Percentiles rank a stretch among this genome's conserved stretches.
These are phyloP conservation scores for Nannochloris sp. DNA, from an alignment of 139 green algal genomes.

Conservation along the genomic window DNA sequence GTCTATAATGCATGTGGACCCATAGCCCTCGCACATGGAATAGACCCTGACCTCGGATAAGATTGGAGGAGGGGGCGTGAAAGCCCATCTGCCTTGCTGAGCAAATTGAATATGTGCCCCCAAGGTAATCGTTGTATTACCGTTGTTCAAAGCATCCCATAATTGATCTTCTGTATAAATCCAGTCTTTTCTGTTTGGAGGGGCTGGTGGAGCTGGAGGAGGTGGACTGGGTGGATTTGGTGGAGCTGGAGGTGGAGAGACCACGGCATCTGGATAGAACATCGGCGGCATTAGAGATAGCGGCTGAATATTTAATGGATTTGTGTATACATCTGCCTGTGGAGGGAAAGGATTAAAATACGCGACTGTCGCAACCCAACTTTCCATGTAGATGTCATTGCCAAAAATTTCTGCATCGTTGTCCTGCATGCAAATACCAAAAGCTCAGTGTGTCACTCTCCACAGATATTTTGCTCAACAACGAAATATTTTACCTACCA, in stretches of 20 bases:
- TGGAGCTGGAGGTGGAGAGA: constrained; percentile 17
- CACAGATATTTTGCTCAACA: neutral
- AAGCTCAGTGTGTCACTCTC: no score
- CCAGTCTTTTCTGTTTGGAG: constrained; percentile 22
- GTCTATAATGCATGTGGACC: constrained; percentile 27
- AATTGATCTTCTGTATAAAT: constrained; percentile 30
- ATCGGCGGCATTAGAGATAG: constrained; percentile 12
- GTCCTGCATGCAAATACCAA: neutral
- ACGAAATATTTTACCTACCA: neutral
- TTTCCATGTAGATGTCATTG: constrained; percentile 32
- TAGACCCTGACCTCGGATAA: constrained; percentile 10
- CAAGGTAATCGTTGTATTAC: constrained; percentile 21
- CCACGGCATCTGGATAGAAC: constrained; percentile 1
- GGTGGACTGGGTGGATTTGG: constrained; percentile 17
- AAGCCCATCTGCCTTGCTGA: constrained; percentile 12
- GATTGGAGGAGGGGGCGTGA: constrained; percentile 17
- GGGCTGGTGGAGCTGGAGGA: constrained; percentile 14
- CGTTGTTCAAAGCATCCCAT: constrained; percentile 17
- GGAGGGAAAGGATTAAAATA: constrained; percentile 27
- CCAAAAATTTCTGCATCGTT: constrained; percentile 29
- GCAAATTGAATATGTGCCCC: constrained; percentile 26
- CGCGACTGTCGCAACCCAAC: constrained; percentile 22
- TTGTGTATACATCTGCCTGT: constrained; percentile 15
- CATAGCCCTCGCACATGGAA: constrained; percentile 22
- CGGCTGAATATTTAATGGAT: constrained; percentile 5